Percentiles rank a stretch among this genome's conserved stretches.
Evolutionary conservation across 257 asterid genomes (phyloP).

Genomic region (Scutellaria galericulata): DNA sequence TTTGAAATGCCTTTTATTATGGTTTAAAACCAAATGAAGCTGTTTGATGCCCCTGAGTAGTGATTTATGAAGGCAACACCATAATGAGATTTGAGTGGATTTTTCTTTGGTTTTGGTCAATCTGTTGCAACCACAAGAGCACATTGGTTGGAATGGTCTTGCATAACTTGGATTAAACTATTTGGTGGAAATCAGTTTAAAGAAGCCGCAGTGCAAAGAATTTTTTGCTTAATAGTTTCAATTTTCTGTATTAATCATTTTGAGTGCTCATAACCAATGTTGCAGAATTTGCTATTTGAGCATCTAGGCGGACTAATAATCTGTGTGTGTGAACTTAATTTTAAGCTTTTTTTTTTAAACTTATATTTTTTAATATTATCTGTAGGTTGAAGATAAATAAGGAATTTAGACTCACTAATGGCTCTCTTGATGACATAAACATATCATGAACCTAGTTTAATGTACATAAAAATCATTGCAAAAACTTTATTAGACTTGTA

Average conservation of each 20-base stretch:
- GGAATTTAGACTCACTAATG: no score
- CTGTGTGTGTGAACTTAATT: no score
- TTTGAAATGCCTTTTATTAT: not conserved
- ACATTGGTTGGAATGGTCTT: not conserved
- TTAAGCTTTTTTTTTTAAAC: no score
- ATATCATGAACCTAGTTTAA: no score
- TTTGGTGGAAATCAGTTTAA: not conserved
- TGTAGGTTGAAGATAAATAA: no score
- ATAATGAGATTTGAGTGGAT: not conserved
- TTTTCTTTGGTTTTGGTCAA: not conserved
- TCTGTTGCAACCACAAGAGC: not conserved
- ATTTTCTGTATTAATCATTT: not conserved
- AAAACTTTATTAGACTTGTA: no score
- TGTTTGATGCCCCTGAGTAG: not conserved
- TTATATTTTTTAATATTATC: no score
- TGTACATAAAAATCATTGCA: no score
- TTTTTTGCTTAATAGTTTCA: slow-evolving; percentile 4
- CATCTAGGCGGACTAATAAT: no score
- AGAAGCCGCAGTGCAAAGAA: not conserved
- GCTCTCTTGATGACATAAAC: no score
- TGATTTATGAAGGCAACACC: not conserved
- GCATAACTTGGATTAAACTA: not conserved
- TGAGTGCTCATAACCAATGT: not conserved
- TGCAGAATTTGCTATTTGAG: no score
- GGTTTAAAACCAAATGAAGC: not conserved